These are phyloP conservation scores for Daldinia concentrica DNA, from an alignment of 495 filamentous ascomycete species.

Conservation along the genomic window DNA sequence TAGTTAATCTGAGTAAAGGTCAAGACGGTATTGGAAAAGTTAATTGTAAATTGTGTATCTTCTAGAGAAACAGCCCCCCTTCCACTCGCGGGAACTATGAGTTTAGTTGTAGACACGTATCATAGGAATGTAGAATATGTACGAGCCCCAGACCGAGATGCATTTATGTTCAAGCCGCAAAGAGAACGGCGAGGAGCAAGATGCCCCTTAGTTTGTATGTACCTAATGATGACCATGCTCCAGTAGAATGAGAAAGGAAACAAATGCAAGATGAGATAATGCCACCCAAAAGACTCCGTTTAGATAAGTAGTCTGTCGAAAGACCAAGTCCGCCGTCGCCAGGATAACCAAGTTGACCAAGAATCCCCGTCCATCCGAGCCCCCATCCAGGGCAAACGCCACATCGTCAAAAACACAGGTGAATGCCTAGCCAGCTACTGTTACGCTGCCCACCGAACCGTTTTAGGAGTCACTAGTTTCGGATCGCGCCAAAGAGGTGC, in stretches of 20 bases:
- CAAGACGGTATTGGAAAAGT: not conserved
- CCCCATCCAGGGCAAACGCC: slow-evolving; percentile 32
- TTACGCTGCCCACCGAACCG: slow-evolving; percentile 13
- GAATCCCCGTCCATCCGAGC: slow-evolving; percentile 14
- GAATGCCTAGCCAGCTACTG: slow-evolving; percentile 19
- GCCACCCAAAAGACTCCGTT: slow-evolving; percentile 35
- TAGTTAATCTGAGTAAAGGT: not conserved
- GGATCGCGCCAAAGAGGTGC: slow-evolving; percentile 6
- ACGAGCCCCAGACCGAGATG: slow-evolving; percentile 1
- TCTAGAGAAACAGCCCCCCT: not conserved
- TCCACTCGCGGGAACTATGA: not conserved
- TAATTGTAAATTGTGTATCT: not conserved
- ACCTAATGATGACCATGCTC: slow-evolving; percentile 35
- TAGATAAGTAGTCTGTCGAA: slow-evolving; percentile 19
- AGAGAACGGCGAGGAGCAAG: slow-evolving; percentile 5
- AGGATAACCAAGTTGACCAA: slow-evolving; percentile 11
- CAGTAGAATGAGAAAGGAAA: slow-evolving; percentile 3
- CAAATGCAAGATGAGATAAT: slow-evolving; percentile 35
- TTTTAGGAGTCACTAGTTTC: slow-evolving; percentile 11
- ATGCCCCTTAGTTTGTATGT: slow-evolving; percentile 21
- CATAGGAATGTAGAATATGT: not conserved
- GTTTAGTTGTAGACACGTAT: not conserved
- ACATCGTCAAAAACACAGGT: slow-evolving; percentile 26
- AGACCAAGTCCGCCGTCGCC: slow-evolving; percentile 23
- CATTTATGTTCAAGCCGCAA: slow-evolving; percentile 24